Conservation (phyloP, 768 basidiomycete genomes). For the Saitozyma podzolica region DNA sequence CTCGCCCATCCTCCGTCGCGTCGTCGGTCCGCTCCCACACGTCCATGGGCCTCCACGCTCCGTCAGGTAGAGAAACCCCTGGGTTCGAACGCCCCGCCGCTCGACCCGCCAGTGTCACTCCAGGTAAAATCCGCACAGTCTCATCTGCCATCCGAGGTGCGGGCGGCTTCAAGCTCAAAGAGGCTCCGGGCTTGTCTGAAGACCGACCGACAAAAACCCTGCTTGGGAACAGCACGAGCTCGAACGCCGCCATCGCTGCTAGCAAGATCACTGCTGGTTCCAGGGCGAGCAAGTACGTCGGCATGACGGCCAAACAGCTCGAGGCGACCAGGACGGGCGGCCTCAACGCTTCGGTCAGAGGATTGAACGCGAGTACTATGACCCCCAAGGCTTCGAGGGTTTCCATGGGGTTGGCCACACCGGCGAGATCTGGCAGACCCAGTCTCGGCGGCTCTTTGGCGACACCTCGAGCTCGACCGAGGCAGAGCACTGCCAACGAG, state of each 20-base stretch:
- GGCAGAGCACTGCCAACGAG: slow-evolving; percentile 27
- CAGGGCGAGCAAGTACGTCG: slow-evolving; percentile 77
- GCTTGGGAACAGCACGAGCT: slow-evolving; percentile 35
- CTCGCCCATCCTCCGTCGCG: slow-evolving; percentile 75
- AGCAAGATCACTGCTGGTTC: slow-evolving; percentile 73
- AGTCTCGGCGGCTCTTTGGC: slow-evolving; percentile 31
- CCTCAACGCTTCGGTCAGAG: slow-evolving; percentile 28
- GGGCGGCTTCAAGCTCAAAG: background rate
- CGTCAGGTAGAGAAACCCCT: slow-evolving; percentile 20
- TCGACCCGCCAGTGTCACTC: slow-evolving; percentile 51
- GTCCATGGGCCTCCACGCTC: slow-evolving; percentile 24
- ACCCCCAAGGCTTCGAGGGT: slow-evolving; percentile 45
- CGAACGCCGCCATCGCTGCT: slow-evolving; percentile 29
- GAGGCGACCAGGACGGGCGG: slow-evolving; percentile 52
- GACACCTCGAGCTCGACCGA: slow-evolving; percentile 20
- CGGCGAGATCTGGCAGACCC: slow-evolving; percentile 16
- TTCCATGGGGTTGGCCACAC: slow-evolving; percentile 38
- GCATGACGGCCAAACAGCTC: slow-evolving; percentile 81
- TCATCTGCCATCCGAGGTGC: slow-evolving; percentile 9
- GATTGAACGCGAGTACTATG: slow-evolving; percentile 20
- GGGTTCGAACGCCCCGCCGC: slow-evolving; percentile 7
- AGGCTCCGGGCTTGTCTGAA: slow-evolving; percentile 6
- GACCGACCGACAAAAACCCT: slow-evolving; percentile 18
- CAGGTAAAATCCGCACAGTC: slow-evolving; percentile 36
- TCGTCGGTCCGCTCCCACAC: slow-evolving; percentile 60